Base-by-base conservation (phyloP, 192 early-diverging fungal species). In the Coemansia sp. region DNA sequence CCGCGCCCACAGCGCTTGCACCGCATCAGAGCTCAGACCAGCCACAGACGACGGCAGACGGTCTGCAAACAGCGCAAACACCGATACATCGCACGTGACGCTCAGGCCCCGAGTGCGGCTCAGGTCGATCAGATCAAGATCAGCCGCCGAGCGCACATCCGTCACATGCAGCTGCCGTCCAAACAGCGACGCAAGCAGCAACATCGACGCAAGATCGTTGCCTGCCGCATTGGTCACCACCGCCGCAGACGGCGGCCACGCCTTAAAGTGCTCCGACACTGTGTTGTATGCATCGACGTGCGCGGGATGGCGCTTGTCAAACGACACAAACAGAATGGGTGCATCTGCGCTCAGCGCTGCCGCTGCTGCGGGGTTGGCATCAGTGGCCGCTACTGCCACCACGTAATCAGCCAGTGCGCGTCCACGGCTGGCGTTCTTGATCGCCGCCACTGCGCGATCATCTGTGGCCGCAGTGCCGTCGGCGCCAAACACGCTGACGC, bases 21-120 rank as follows among this genome's bases (percentile, higher is more conserved):
- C 26, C 27, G 29, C 35, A 10, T 57, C 88, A 47, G 94, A 90
- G 12, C 58, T 16, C 43, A 59, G 39, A 19, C 26, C 26, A 35
- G 49, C 62, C 3, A 45, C 56, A 3, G 37, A 49, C 16, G 61
- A 27, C 8, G 76, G 72, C 31, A 83, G 61, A 5, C 71, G 69
- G 48, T 72, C 68, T 11, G 71, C 75, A 82, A 96, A 95, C 43
- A 98, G 82, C n/a, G 87, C 77, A 67, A 90, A 88, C 6, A 96
- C 88, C 16, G 88, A 85, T n/a, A 96, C 93, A 72, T 98, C 97
- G 82, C 95, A 99, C 6, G 94, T 95, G 47, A 96, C 92, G 25
- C 77, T 64, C 11, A 94, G 77, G 8, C 92, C 94, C 57, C 92
- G 92, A 27, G 93, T 86, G 78, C 95, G 96, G 65, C 85, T 87